Conservation (phyloP, 345 rosid genomes). For the Theobroma cacao region DNA sequence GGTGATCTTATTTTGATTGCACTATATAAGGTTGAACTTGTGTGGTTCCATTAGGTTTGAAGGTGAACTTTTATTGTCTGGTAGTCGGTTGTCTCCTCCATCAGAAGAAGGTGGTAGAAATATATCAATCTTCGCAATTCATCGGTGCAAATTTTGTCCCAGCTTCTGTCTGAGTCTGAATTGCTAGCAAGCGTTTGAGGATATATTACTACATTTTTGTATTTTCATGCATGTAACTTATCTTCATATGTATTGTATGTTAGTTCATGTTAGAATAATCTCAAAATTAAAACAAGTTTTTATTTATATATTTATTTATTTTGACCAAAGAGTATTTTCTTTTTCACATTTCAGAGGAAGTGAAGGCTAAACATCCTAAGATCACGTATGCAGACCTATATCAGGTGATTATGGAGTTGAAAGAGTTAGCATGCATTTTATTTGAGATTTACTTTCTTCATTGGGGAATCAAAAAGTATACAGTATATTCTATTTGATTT, state of each 20-base stretch:
- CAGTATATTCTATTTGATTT: neutral
- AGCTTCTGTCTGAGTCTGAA: neutral
- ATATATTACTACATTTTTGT: neutral
- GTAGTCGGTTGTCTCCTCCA: neutral
- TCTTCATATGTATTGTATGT: neutral
- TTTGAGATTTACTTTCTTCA: neutral
- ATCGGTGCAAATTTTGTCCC: neutral
- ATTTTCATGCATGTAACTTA: neutral
- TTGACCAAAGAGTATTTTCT: slow-evolving; percentile 4
- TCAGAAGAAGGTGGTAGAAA: neutral
- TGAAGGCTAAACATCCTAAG: slow-evolving; percentile 77
- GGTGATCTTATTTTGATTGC: neutral
- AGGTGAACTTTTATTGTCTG: neutral
- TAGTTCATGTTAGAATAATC: slow-evolving; percentile 2
- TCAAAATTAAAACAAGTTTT: neutral
- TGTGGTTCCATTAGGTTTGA: neutral
- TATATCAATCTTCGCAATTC: neutral
- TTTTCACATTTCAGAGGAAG: slow-evolving; percentile 55
- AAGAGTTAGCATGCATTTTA: neutral
- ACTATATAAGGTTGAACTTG: neutral
- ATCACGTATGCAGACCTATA: slow-evolving; percentile 77
- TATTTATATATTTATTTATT: neutral
- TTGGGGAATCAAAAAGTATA: neutral
- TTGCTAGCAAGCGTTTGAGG: neutral
- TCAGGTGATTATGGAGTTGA: slow-evolving; percentile 40